phyloP scores from a whole-genome alignment of 2,329 filamentous ascomycete species.

The Colletotrichum liriopes region DNA sequence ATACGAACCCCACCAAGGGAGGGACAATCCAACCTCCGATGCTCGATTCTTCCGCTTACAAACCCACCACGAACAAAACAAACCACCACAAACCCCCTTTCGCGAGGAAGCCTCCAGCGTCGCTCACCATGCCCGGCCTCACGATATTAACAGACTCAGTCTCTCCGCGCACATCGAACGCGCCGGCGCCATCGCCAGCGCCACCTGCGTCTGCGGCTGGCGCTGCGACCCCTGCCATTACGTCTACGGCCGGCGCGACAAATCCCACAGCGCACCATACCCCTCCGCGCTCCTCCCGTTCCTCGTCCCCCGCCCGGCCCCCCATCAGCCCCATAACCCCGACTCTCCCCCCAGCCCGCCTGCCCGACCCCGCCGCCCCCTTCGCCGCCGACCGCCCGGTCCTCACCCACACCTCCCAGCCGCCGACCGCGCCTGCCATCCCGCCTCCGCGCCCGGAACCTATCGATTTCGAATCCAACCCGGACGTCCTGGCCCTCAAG shows the following conservation, averaged over 20 bases:
- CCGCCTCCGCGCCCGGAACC: constrained; percentile 65
- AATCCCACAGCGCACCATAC: constrained; percentile 27
- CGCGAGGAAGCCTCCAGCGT: constrained; percentile 27
- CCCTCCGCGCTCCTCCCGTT: constrained; percentile 47
- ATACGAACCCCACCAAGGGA: constrained; percentile 34
- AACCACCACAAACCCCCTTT: neutral
- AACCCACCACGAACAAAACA: constrained; percentile 16
- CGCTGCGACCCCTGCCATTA: constrained; percentile 14
- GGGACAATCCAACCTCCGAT: constrained; percentile 15
- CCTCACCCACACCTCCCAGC: constrained; percentile 63
- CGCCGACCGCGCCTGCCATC: constrained; percentile 55
- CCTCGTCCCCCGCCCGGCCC: constrained; percentile 64
- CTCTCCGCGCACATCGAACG: constrained; percentile 45
- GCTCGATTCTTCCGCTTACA: constrained; percentile 16
- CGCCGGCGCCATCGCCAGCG: constrained; percentile 27
- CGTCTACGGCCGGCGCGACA: constrained; percentile 17
- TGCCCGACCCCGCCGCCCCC: constrained; percentile 46
- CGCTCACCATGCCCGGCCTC: constrained; percentile 50
- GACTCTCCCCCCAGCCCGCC: constrained; percentile 58
- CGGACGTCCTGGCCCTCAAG: constrained; percentile 89
- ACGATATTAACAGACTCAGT: constrained; percentile 47
- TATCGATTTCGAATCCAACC: constrained; percentile 76
- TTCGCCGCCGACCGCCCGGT: constrained; percentile 54
- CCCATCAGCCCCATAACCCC: constrained; percentile 71
- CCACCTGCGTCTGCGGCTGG: constrained; percentile 21